Evolutionary conservation across 306 rosid species (phyloP), one percentile per base, ranked within the genome.

Genomic region (Quercus cerris): DNA sequence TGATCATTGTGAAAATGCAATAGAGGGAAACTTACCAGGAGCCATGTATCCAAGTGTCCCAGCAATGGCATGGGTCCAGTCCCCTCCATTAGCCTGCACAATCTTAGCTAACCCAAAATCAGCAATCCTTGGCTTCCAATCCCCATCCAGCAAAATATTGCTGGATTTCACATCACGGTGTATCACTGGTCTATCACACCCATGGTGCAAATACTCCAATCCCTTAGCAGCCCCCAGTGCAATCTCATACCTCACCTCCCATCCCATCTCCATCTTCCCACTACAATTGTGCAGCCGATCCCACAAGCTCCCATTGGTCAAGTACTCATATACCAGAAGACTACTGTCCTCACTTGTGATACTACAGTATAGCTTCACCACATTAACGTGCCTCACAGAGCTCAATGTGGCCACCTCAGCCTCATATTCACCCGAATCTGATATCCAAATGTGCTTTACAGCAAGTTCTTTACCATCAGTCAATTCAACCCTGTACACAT

Each of bases 81-180:
- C 92, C 49, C 87, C 92, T 66, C 75, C 84, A 75, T 81, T 93
- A 61, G 91, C 86, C 3, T 87, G 93, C 75, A 89, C 82, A 75
- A 92, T 89, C 87, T 87, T 94, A 19, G 98, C 98, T n/a, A 94
- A 89, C 3, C 98, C 98, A 74, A 94, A 94, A 81, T 92, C 98
- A 80, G 97, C 98, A 79, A 94, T 92, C 78, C 86, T 89, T 31
- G 98, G 97, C 86, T 88, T 94, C 98, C 91, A 92, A 58, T 85
- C 81, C 66, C 75, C 92, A 80, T 94, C 97, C 49, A 94, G 81
- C 78, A 94, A 85, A 78, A 94, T 94, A 58, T 94, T 94, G 75
- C 98, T 92, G 4, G 97, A 92, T 78, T 94, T 92, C 41, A 94
- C 97, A 85, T 94, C 98, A 14, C 98, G 82, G 61, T 94, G 98